Evolutionary conservation across 163 green algal species (phyloP), one percentile per base, ranked within the genome.

Genomic region (Trebouxia gelatinosa): DNA sequence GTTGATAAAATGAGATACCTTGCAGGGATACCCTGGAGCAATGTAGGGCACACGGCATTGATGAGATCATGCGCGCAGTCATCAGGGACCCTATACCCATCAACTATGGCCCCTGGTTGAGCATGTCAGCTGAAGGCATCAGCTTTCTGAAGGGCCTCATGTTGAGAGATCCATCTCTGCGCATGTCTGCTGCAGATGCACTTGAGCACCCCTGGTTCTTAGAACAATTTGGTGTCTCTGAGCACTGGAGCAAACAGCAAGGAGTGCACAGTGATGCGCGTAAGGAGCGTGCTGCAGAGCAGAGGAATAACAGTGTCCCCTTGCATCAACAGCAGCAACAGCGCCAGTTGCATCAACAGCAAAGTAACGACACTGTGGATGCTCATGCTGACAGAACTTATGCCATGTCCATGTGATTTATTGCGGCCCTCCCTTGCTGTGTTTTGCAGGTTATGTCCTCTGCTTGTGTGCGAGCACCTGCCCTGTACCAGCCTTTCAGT

Each of bases 151-250:
- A 87, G 31, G 43, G 80, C 35, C 62, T 82, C 34, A 75, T 79
- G 74, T 71, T 82, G n/a, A 50, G 75, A 7, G 6, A 66, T 39
- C 46, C 80, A 68, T 29, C 81, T 48, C 68, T 78, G 51, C 83
- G 88, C 32, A 81, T 92, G 29, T 86, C 82, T 17, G 88, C 86
- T 19, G 65, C 31, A 1, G 70, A 89, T 59, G 88, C 88, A n/a
- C 78, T 92, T n/a, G 46, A 70, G 64, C 88, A 92, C 70, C 70
- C 84, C 58, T 92, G 85, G 84, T 90, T 92, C 72, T 34, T 37
- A 2, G 3, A 64, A 35, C 79, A 83, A 48, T 50, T 83, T 51
- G 54, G 4, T 34, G 54, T 9, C 43, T 54, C 43, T 13, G 13
- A 54, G 43, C 43, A 54, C 43, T 23, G 43, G 9, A 23, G 43